These are phyloP conservation scores for Serendipita sp. DNA, from an alignment of 768 basidiomycete species.

Conservation along the genomic window DNA sequence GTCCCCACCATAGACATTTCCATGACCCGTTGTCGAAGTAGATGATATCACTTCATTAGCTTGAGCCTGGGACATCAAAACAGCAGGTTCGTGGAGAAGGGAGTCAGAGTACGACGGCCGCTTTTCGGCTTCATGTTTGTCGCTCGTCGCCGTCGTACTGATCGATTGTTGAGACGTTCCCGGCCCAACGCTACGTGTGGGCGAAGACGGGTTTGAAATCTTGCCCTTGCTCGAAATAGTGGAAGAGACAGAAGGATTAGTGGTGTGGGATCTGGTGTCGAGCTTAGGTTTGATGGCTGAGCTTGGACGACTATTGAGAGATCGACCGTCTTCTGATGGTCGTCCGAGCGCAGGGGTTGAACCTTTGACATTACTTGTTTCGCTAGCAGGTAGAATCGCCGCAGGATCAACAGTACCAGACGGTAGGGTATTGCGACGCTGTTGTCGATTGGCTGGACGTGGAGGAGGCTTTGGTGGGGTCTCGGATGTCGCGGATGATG, in stretches of 20 bases:
- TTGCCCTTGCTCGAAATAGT: not conserved
- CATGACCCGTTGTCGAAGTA: not conserved
- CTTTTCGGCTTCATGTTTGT: not conserved
- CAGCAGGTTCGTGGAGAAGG: not conserved
- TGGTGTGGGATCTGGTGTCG: not conserved
- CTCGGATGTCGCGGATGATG: not conserved
- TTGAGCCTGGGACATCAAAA: not conserved
- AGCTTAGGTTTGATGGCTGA: conserved; percentile 1
- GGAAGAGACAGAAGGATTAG: not conserved
- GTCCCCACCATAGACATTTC: not conserved
- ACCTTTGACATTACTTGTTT: not conserved
- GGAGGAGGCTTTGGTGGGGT: not conserved
- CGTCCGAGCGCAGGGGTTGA: not conserved
- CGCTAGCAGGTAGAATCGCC: not conserved
- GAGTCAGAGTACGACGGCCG: conserved; percentile 1
- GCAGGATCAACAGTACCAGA: not conserved
- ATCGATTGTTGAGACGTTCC: not conserved
- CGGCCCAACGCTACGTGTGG: not conserved
- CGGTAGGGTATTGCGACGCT: not conserved
- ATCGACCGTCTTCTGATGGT: conserved; percentile 2
- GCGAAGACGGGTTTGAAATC: not conserved
- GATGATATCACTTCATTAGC: not conserved
- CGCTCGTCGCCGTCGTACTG: not conserved
- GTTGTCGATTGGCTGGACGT: not conserved
- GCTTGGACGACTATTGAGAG: not conserved